Conservation (phyloP, 768 basidiomycete genomes). For the Antrodiella citrinella region DNA sequence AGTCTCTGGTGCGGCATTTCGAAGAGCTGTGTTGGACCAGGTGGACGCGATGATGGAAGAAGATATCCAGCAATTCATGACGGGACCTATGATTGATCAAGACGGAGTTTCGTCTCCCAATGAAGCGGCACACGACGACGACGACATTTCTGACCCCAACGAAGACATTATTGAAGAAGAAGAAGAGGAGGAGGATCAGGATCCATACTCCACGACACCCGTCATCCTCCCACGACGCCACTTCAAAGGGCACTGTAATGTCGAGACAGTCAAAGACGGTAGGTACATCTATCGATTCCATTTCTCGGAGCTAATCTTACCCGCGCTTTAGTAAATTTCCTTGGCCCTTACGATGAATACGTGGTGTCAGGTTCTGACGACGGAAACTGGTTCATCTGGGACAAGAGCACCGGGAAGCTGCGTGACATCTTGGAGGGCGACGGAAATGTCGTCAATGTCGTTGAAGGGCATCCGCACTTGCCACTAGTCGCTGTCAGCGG, state of each 20-base stretch:
- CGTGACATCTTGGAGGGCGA: slow-evolving; percentile 84
- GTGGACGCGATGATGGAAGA: slow-evolving; percentile 22
- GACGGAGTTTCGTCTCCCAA: too few species aligned
- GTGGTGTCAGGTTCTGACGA: slow-evolving; percentile 83
- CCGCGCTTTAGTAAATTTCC: slow-evolving; percentile 59
- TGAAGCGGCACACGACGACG: slow-evolving; percentile 27
- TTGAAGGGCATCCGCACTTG: slow-evolving; percentile 73
- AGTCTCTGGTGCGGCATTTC: neutral
- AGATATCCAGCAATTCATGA: slow-evolving; percentile 17
- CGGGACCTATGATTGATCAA: slow-evolving; percentile 18
- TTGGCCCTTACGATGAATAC: slow-evolving; percentile 72
- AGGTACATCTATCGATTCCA: slow-evolving; percentile 16
- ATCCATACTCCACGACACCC: slow-evolving; percentile 31
- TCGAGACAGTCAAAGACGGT: slow-evolving; percentile 87
- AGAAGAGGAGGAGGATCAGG: slow-evolving; percentile 8
- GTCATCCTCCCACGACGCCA: slow-evolving; percentile 54
- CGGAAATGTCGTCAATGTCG: slow-evolving; percentile 71
- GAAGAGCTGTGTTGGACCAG: neutral
- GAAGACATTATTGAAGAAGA: slow-evolving; percentile 18
- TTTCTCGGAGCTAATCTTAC: neutral
- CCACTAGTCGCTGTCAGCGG: slow-evolving; percentile 83
- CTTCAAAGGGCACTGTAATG: slow-evolving; percentile 67
- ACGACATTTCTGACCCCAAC: slow-evolving; percentile 21
- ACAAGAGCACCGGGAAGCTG: slow-evolving; percentile 53
- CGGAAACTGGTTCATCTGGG: slow-evolving; percentile 84